Conservation (phyloP, 2,329 filamentous ascomycete species). For the Talaromyces sp. region DNA sequence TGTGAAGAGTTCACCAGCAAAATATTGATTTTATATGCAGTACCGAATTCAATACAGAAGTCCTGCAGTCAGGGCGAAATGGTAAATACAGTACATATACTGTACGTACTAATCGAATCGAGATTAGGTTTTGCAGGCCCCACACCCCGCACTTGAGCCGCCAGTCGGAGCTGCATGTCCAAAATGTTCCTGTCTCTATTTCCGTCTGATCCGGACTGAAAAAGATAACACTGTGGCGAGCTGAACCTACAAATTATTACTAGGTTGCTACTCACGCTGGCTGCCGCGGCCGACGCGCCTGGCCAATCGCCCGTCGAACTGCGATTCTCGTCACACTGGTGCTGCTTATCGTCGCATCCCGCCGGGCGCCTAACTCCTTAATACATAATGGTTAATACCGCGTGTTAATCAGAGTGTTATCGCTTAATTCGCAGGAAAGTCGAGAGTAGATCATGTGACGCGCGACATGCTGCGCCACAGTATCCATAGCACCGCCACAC, state of each 20-base stretch:
- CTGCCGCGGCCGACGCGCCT: background rate
- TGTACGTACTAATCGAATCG: too few relatives aligned
- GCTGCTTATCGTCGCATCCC: background rate
- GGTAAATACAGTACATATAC: too few relatives aligned
- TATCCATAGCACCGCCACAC: background rate
- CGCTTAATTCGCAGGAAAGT: background rate
- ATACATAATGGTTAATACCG: too few relatives aligned
- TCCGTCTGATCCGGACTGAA: background rate
- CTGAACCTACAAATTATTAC: background rate
- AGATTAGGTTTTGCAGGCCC: background rate
- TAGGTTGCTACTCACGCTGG: background rate
- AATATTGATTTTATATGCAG: too few relatives aligned
- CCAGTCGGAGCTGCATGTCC: background rate
- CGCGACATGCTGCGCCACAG: background rate
- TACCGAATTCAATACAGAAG: too few relatives aligned
- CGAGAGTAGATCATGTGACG: background rate
- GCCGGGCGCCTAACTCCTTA: background rate
- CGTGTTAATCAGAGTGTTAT: too few relatives aligned
- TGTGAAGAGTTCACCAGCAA: too few relatives aligned
- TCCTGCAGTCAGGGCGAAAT: too few relatives aligned
- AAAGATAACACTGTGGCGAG: background rate
- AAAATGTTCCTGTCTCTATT: background rate
- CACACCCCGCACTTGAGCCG: conserved; percentile 8
- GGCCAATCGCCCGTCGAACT: background rate
- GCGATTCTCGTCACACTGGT: background rate